Conservation (phyloP, 768 basidiomycete species). For the Mycena venus region DNA sequence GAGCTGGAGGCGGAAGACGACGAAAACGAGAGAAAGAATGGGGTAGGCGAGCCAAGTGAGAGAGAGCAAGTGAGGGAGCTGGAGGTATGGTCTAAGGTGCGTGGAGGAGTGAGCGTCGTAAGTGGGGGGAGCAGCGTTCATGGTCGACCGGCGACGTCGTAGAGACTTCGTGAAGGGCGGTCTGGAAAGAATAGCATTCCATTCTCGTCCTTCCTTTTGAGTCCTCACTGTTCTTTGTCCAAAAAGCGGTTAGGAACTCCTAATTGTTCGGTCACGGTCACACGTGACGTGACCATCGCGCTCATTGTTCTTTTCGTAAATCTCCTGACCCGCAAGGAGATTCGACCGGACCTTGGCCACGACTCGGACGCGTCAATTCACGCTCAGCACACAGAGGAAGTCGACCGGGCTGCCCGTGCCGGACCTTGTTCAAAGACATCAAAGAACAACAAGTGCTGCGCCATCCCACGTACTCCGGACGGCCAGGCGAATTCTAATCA, state of each 20-base stretch:
- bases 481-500: background rate
- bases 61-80: constrained; percentile 85
- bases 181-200: constrained; percentile 11
- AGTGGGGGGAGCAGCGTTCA: constrained; percentile 30
- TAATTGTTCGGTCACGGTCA: background rate
- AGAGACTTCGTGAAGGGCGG: constrained; percentile 34
- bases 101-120: constrained; percentile 34
- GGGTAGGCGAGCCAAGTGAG: constrained; percentile 94
- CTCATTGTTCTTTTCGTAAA: background rate
- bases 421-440: constrained; percentile 9
- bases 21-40: constrained; percentile 88
- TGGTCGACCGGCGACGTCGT: constrained; percentile 55
- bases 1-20: constrained; percentile 85
- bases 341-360: background rate
- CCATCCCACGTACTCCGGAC: constrained; percentile 22
- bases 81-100: constrained; percentile 83
- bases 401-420: background rate
- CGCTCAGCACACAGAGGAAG: background rate
- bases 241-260: background rate
- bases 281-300: background rate
- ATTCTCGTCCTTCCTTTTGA: constrained; percentile 23
- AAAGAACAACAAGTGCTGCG: constrained; percentile 22
- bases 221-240: background rate
- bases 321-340: background rate
- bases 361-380: background rate